Percentiles rank a stretch among this genome's conserved stretches.
Conservation (phyloP, 2,329 filamentous ascomycete species). For the Bipolaris bicolor region DNA sequence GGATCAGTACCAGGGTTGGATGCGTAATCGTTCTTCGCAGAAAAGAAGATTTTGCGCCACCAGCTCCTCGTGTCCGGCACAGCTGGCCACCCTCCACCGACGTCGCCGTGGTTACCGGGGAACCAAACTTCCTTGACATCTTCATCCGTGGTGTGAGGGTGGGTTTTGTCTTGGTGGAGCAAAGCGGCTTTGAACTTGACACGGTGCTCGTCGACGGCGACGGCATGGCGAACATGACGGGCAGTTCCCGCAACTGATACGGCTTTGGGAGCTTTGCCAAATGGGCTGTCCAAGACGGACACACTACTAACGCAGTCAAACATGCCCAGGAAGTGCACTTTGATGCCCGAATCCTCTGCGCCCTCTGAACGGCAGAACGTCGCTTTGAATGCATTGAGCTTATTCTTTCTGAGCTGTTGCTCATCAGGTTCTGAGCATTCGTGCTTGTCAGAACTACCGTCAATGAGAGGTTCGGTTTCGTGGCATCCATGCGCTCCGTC, state of each 20-base stretch:
- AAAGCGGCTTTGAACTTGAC: slow-evolving; percentile 52
- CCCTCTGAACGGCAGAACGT: slow-evolving; percentile 48
- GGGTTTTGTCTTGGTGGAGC: slow-evolving; percentile 44
- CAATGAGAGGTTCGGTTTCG: slow-evolving; percentile 16
- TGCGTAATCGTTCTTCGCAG: background rate
- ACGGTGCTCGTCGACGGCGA: slow-evolving; percentile 53
- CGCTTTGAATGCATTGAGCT: slow-evolving; percentile 47
- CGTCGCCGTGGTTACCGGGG: slow-evolving; percentile 52
- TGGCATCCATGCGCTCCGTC: slow-evolving; percentile 6
- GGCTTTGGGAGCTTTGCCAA: slow-evolving; percentile 49
- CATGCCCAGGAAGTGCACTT: slow-evolving; percentile 53
- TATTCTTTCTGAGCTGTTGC: slow-evolving; percentile 41
- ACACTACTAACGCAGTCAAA: slow-evolving; percentile 54
- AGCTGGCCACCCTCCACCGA: slow-evolving; percentile 49
- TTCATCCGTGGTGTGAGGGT: slow-evolving; percentile 2
- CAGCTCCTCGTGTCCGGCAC: background rate
- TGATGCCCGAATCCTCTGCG: slow-evolving; percentile 35
- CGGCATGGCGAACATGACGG: slow-evolving; percentile 52
- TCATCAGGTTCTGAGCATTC: background rate
- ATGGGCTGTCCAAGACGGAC: slow-evolving; percentile 49
- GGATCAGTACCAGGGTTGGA: background rate
- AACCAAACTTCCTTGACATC: slow-evolving; percentile 52
- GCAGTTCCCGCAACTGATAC: slow-evolving; percentile 26
- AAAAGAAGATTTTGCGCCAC: slow-evolving; percentile 3
- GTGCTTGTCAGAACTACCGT: background rate